Evolutionary conservation across 2,329 filamentous ascomycete species (phyloP).

Genomic region (Nakataea oryzae): DNA sequence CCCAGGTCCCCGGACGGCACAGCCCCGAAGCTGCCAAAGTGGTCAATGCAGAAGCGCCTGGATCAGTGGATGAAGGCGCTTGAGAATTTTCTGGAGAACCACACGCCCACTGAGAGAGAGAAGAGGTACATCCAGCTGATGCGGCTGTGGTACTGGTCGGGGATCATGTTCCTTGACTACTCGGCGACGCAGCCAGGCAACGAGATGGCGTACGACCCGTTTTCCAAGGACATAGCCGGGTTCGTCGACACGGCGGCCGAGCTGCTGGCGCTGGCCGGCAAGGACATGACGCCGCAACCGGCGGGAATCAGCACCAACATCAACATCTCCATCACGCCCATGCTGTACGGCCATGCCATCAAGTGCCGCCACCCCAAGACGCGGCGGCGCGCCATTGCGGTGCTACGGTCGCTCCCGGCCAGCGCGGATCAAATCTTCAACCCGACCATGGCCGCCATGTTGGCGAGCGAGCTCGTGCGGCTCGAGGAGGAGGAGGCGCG

Average conservation of each 20-base stretch:
- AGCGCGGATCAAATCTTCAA: neutral
- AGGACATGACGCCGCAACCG: neutral
- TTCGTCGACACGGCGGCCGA: neutral
- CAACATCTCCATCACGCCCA: neutral
- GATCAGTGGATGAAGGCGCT: neutral
- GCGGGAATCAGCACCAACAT: neutral
- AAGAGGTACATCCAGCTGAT: neutral
- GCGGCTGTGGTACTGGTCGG: neutral
- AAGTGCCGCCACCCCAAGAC: constrained; percentile 2
- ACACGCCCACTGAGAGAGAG: neutral
- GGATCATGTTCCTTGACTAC: neutral
- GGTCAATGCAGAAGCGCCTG: neutral
- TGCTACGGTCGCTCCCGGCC: neutral
- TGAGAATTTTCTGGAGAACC: neutral
- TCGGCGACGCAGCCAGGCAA: neutral
- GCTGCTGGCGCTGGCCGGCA: neutral
- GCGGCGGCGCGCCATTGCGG: neutral
- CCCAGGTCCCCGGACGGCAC: neutral
- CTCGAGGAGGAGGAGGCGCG: neutral
- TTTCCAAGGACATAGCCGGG: neutral
- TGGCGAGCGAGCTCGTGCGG: neutral
- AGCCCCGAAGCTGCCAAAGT: neutral
- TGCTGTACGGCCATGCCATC: neutral
- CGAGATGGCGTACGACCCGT: neutral
- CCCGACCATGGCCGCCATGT: neutral